phyloP scores from a whole-genome alignment of 441 rosid genomes.

The Pelargonium citronellum region DNA sequence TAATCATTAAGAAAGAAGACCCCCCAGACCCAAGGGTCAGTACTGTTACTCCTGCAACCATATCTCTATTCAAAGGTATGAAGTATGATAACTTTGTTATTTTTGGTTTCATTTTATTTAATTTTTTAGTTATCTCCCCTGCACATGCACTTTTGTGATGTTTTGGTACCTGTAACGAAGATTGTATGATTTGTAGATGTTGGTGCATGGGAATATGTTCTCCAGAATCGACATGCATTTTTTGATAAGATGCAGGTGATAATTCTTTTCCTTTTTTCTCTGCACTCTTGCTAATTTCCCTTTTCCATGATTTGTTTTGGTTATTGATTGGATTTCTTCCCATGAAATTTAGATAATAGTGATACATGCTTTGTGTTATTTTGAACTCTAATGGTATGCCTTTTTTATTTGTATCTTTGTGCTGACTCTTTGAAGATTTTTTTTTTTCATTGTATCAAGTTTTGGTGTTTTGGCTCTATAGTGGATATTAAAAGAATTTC shows the following conservation, averaged over 20 bases:
- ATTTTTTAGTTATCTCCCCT: not conserved
- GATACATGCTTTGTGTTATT: not conserved
- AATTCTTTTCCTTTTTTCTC: constrained; percentile 8
- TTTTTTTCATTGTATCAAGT: not conserved
- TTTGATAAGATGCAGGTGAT: constrained; percentile 91
- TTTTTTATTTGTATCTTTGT: not conserved
- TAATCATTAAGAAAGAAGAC: constrained; percentile 48
- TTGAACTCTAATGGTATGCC: not conserved
- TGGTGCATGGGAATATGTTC: constrained; percentile 87
- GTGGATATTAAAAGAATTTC: not conserved
- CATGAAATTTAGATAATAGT: not conserved
- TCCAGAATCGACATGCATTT: constrained; percentile 76
- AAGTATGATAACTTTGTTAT: constrained; percentile 9
- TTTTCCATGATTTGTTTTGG: not conserved
- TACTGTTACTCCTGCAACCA: constrained; percentile 79
- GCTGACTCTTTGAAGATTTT: not conserved
- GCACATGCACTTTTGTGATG: not conserved
- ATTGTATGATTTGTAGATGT: constrained; percentile 41
- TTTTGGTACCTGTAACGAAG: not conserved
- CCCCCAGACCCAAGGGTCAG: constrained; percentile 94
- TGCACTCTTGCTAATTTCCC: not conserved
- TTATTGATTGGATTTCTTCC: not conserved
- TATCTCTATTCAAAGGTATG: constrained; percentile 73
- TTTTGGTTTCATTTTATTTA: not conserved
- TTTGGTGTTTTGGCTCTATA: not conserved